Evolutionary conservation across 108 stramenopile genomes (phyloP).

Genomic region (Schizochytrium sp.): DNA sequence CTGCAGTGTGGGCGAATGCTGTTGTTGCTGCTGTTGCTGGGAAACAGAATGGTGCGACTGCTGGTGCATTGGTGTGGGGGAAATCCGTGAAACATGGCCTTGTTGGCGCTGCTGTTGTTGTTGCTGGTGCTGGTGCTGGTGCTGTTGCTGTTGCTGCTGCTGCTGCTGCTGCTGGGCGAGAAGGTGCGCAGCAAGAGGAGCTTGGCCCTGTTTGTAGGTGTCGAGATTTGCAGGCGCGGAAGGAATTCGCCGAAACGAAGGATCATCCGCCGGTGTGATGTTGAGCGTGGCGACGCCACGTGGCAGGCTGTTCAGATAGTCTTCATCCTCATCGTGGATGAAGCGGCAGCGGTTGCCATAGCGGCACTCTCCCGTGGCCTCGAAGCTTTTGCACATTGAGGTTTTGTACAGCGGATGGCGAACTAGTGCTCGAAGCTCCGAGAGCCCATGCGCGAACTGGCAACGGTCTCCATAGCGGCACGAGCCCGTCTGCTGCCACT

Average conservation of each 20-base stretch:
- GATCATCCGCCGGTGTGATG: not conserved
- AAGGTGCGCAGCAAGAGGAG: not conserved
- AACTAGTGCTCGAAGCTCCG: not conserved
- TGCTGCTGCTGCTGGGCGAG: not conserved
- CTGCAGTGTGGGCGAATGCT: too few species aligned
- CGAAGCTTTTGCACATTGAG: conserved; percentile 6
- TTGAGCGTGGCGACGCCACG: conserved; percentile 1
- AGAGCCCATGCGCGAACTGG: not conserved
- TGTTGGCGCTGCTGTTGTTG: not conserved
- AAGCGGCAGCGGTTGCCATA: not conserved
- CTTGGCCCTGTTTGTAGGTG: not conserved
- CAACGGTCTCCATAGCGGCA: not conserved
- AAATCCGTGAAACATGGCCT: not conserved
- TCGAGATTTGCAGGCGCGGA: not conserved
- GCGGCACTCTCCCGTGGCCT: not conserved
- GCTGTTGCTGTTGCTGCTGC: not conserved
- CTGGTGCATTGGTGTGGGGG: too few species aligned
- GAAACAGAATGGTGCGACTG: too few species aligned
- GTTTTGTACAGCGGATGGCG: conserved; percentile 19
- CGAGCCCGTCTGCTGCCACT: not conserved
- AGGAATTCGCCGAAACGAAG: not conserved
- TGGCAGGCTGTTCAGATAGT: not conserved
- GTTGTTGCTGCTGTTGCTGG: too few species aligned
- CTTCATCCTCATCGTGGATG: not conserved
- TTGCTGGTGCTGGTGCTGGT: not conserved